These are phyloP conservation scores for Zygoascus flipseniorum DNA, from an alignment of 805 yeast genomes.

Conservation along the genomic window DNA sequence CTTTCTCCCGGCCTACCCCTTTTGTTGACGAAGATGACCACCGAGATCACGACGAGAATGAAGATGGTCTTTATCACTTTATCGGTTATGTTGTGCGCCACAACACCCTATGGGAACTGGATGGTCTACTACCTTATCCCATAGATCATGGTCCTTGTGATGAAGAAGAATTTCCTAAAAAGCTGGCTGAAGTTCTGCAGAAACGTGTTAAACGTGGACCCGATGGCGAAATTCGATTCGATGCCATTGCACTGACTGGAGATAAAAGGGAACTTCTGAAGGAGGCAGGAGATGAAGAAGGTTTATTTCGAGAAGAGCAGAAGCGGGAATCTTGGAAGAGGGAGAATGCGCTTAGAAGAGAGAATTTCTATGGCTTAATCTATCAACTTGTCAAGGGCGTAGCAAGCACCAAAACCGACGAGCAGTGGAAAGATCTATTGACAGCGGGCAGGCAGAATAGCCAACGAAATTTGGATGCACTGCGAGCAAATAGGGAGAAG, in stretches of 20 bases:
- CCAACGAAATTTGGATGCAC: not conserved
- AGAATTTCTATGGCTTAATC: constrained; percentile 45
- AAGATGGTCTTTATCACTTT: constrained; percentile 53
- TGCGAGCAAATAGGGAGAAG: not conserved
- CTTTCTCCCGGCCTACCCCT: constrained; percentile 48
- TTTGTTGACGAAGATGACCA: constrained; percentile 36
- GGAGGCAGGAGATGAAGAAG: constrained; percentile 34
- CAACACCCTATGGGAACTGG: constrained; percentile 49
- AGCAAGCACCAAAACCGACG: constrained; percentile 20
- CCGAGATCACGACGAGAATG: constrained; percentile 29
- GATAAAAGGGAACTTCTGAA: constrained; percentile 37
- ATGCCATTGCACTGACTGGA: constrained; percentile 44
- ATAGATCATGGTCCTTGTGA: constrained; percentile 43
- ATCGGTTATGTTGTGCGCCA: constrained; percentile 43
- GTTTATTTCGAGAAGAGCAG: constrained; percentile 32
- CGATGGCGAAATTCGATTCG: constrained; percentile 45
- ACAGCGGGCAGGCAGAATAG: constrained; percentile 4
- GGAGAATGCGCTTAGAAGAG: constrained; percentile 47
- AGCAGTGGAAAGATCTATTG: constrained; percentile 14
- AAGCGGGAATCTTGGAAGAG: constrained; percentile 46
- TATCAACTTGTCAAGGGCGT: constrained; percentile 38
- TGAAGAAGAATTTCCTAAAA: constrained; percentile 34
- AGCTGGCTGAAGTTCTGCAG: constrained; percentile 37
- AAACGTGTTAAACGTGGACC: constrained; percentile 40
- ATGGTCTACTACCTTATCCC: constrained; percentile 51